Evolutionary conservation across 345 rosid genomes (phyloP).

Genomic region (Theobroma cacao): DNA sequence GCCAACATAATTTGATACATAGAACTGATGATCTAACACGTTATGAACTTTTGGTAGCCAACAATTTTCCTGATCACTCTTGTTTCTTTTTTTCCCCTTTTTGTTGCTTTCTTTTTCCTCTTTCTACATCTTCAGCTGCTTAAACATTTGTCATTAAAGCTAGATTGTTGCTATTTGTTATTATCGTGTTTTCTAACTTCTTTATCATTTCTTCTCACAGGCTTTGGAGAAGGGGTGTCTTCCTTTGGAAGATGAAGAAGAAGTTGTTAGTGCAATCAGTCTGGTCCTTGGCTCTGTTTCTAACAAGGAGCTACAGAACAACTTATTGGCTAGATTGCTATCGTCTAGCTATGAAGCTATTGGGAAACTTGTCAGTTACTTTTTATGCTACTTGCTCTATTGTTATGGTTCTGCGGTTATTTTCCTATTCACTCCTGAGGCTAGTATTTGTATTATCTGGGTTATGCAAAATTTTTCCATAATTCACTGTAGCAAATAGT

Average conservation of each 20-base stretch:
- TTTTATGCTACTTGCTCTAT: not conserved
- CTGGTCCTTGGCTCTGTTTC: slow-evolving; percentile 61
- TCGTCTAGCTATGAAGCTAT: slow-evolving; percentile 84
- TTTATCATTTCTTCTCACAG: slow-evolving; percentile 25
- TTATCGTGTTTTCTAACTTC: not conserved
- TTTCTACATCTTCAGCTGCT: not conserved
- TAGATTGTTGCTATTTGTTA: not conserved
- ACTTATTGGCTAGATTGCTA: slow-evolving; percentile 72
- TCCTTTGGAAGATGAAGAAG: slow-evolving; percentile 91
- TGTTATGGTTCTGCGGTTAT: slow-evolving; percentile 9
- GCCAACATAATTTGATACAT: not conserved
- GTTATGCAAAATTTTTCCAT: not conserved
- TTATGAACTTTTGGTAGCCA: not conserved
- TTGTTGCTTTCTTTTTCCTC: not conserved
- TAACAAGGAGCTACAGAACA: slow-evolving; percentile 73
- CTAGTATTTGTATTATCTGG: not conserved
- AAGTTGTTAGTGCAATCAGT: slow-evolving; percentile 75
- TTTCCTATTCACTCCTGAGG: slow-evolving; percentile 4
- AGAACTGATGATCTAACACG: not conserved
- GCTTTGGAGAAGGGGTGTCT: slow-evolving; percentile 69
- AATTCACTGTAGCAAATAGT: not conserved
- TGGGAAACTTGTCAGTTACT: slow-evolving; percentile 69
- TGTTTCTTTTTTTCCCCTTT: not conserved
- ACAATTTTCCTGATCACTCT: not conserved
- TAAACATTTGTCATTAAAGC: not conserved